Percentiles rank a stretch among this genome's conserved stretches.
Conservation (phyloP, 2,329 filamentous ascomycete genomes). For the Nemania sp. region DNA sequence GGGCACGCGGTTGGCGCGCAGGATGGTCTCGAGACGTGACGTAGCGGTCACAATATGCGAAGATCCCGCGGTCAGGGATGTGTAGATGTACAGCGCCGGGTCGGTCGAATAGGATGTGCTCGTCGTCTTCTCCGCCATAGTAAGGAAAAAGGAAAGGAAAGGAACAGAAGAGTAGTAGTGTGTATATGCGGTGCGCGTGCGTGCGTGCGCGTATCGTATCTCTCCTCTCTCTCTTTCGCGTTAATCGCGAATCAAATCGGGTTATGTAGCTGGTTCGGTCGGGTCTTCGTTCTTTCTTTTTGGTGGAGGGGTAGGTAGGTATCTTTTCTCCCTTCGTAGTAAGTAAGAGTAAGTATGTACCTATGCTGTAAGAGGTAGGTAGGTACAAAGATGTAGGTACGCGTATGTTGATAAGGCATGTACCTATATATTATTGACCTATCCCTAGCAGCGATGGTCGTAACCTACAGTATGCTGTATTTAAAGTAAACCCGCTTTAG, state of each 20-base stretch:
- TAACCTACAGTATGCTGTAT: too few relatives aligned
- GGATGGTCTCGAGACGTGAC: slow-evolving; percentile 93
- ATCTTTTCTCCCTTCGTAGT: not conserved
- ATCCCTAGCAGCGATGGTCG: not conserved
- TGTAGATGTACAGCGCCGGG: slow-evolving; percentile 90
- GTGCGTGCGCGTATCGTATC: not conserved
- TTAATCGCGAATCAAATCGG: too few relatives aligned
- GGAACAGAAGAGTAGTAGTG: not conserved
- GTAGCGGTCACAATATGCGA: slow-evolving; percentile 97
- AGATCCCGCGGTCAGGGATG: slow-evolving; percentile 93
- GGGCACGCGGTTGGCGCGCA: slow-evolving; percentile 92
- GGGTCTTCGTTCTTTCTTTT: not conserved
- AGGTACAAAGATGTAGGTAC: not conserved
- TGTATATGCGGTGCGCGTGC: not conserved
- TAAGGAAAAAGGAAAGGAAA: not conserved
- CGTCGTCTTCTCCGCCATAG: slow-evolving; percentile 45
- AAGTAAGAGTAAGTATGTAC: too few relatives aligned
- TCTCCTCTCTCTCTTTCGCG: not conserved
- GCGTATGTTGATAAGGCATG: not conserved
- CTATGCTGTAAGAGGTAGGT: too few relatives aligned
- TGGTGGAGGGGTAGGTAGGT: not conserved
- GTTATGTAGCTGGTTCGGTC: not conserved
- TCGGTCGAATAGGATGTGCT: slow-evolving; percentile 66
- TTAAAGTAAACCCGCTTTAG: too few relatives aligned
- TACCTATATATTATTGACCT: not conserved